Evolutionary conservation across 192 early-diverging fungal species (phyloP).

Genomic region (Obelidium mucronatum): DNA sequence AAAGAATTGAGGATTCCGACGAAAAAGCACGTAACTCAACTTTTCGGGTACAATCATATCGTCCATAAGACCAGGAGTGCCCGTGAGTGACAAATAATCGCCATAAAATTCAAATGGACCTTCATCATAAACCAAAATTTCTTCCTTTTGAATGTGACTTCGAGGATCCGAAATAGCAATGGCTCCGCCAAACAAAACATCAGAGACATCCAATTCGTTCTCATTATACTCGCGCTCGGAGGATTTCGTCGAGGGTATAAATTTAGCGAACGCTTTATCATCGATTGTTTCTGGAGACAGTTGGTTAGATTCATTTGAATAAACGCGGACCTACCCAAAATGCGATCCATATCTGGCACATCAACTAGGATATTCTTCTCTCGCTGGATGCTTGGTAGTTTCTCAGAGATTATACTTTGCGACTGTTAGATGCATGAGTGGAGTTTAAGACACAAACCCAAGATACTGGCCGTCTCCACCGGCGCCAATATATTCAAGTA

Average conservation of each 20-base stretch:
- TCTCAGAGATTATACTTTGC: too few species aligned
- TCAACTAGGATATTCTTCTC: too few species aligned
- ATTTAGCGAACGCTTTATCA: slow-evolving; percentile 17
- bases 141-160: neutral
- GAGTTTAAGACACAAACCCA: slow-evolving; percentile 9
- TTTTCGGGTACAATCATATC: slow-evolving; percentile 19
- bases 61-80: slow-evolving; percentile 5
- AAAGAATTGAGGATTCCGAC: neutral
- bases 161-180: neutral
- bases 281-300: slow-evolving; percentile 39
- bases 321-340: slow-evolving; percentile 5
- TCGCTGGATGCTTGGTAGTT: too few species aligned
- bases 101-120: slow-evolving; percentile 1
- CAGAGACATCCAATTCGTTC: neutral
- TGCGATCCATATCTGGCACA: slow-evolving; percentile 14
- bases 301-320: neutral
- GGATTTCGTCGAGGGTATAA: neutral
- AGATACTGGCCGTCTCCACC: slow-evolving; percentile 31
- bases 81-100: slow-evolving; percentile 23
- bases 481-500: slow-evolving; percentile 56
- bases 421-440: too few species aligned
- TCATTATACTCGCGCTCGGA: neutral
- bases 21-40: slow-evolving; percentile 24
- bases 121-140: slow-evolving; percentile 16
- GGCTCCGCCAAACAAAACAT: slow-evolving; percentile 17